Conservation (phyloP, 495 filamentous ascomycete genomes). For the Neurospora sp. region DNA sequence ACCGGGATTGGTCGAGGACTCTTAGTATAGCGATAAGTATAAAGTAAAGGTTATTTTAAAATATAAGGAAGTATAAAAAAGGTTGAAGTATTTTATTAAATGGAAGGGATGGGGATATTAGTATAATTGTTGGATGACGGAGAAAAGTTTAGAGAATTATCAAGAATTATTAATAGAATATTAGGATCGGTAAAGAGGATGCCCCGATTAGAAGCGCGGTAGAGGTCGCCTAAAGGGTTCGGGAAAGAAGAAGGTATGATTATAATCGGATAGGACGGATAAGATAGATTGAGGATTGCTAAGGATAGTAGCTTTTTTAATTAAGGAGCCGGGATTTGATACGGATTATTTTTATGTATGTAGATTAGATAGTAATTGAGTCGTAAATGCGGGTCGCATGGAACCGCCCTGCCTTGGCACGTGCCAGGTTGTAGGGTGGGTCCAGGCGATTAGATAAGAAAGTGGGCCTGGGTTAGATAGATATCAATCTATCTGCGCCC, state of each 20-base stretch:
- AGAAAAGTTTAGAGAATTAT: background rate
- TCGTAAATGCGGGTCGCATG: too few species aligned
- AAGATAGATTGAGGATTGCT: too few species aligned
- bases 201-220: background rate
- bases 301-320: too few species aligned
- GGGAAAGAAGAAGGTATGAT: background rate
- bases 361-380: too few species aligned
- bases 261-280: background rate
- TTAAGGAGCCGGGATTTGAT: too few species aligned
- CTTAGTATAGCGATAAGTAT: background rate
- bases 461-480: too few species aligned
- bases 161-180: background rate
- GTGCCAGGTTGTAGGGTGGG: too few species aligned
- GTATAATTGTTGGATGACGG: background rate
- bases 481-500: too few species aligned
- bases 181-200: background rate
- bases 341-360: too few species aligned
- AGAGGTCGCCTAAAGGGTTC: background rate
- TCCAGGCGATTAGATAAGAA: too few species aligned
- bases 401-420: too few species aligned
- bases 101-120: background rate
- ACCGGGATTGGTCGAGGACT: background rate
- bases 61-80: background rate
- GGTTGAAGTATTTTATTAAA: background rate
- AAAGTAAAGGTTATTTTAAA: background rate